Evolutionary conservation across 176 grass and related monocot species (phyloP).

Genomic region (Aechmea fasciata): DNA sequence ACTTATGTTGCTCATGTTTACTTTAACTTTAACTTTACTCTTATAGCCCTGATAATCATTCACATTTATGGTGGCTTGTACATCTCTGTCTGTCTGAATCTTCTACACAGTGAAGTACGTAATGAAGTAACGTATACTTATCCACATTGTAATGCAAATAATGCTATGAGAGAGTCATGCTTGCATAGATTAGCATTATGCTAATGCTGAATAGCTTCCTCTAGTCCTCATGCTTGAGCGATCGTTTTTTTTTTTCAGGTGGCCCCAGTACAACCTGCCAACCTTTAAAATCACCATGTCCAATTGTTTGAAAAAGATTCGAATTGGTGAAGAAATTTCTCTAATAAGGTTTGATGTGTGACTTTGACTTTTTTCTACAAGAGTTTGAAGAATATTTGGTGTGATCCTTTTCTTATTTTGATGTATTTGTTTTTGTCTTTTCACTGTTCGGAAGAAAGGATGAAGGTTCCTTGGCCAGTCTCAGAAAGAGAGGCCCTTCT

Average conservation of each 20-base stretch:
- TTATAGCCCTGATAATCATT: too few relatives aligned
- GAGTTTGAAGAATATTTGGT: neutral
- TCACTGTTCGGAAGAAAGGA: slow-evolving; percentile 84
- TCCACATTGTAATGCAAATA: slow-evolving; percentile 18
- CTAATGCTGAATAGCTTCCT: neutral
- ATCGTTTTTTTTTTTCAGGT: slow-evolving; percentile 46
- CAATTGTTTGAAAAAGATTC: slow-evolving; percentile 70
- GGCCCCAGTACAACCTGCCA: slow-evolving; percentile 87
- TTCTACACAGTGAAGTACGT: too few relatives aligned
- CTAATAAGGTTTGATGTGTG: slow-evolving; percentile 63
- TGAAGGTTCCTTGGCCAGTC: slow-evolving; percentile 98
- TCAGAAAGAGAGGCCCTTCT: slow-evolving; percentile 90
- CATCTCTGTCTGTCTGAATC: too few relatives aligned
- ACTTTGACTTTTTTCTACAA: neutral
- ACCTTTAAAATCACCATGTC: slow-evolving; percentile 72
- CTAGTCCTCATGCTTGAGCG: slow-evolving; percentile 5
- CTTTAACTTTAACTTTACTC: too few relatives aligned
- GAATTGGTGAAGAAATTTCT: slow-evolving; percentile 91
- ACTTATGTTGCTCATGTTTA: too few relatives aligned
- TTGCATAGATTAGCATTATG: slow-evolving; percentile 2
- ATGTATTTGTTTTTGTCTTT: slow-evolving; percentile 41
- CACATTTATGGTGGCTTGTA: too few relatives aligned
- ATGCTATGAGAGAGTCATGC: neutral
- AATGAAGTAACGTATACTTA: neutral
- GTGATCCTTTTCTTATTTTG: slow-evolving; percentile 1